phyloP scores from a whole-genome alignment of 352 stramenopile species.

The Phytophthora sansomeana region DNA sequence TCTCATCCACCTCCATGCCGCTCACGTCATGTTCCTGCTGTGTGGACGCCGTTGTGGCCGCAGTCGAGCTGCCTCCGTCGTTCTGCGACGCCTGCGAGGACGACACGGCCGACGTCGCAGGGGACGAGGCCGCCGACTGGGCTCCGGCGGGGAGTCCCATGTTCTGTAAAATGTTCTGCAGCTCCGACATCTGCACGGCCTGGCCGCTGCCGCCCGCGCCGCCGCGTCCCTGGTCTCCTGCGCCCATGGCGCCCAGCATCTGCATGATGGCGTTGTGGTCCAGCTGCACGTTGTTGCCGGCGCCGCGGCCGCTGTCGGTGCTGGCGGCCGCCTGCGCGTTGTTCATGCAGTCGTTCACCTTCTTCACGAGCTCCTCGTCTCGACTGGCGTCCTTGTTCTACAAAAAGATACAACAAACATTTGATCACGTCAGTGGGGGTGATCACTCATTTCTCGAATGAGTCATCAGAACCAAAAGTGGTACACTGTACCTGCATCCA shows the following conservation, averaged over 20 bases:
- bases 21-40: conserved; percentile 82
- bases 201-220: conserved; percentile 45
- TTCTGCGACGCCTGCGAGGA: conserved; percentile 79
- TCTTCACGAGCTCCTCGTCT: conserved; percentile 88
- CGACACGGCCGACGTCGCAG: conserved; percentile 75
- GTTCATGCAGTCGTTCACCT: conserved; percentile 92
- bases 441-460: neutral
- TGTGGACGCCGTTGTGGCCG: conserved; percentile 75
- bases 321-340: conserved; percentile 66
- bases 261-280: conserved; percentile 94
- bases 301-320: conserved; percentile 33
- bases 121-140: conserved; percentile 75
- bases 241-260: conserved; percentile 88
- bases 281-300: conserved; percentile 74
- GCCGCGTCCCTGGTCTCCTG: conserved; percentile 66
- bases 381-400: conserved; percentile 90
- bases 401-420: no score
- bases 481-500: conserved; percentile 90
- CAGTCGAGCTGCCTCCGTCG: conserved; percentile 69
- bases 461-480: neutral
- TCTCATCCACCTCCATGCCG: conserved; percentile 87
- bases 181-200: conserved; percentile 85
- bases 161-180: conserved; percentile 91
- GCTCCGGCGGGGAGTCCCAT: conserved; percentile 80
- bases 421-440: no score